These are phyloP conservation scores for Vigna reflexopilosa DNA, from an alignment of 306 rosid genomes.

Conservation along the genomic window DNA sequence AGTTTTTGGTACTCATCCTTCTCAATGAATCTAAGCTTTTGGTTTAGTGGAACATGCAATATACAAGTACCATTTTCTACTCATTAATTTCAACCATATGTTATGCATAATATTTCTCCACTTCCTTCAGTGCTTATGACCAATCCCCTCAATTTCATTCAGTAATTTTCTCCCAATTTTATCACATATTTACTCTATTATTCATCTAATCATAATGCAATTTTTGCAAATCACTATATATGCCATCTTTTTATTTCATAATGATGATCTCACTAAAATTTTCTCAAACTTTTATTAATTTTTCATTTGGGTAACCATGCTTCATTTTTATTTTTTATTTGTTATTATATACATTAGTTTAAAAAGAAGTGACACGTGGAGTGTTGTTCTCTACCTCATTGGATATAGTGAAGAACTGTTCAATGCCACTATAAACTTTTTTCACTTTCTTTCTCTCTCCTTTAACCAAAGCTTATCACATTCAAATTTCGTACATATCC, in stretches of 20 bases:
- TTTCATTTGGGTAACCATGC: background rate
- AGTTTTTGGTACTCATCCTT: slow-evolving; percentile 43
- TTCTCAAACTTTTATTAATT: background rate
- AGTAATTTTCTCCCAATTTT: background rate
- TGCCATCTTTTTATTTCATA: too few species aligned
- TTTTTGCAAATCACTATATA: too few species aligned
- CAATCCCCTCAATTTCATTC: background rate
- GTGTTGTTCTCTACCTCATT: slow-evolving; percentile 27
- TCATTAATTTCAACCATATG: slow-evolving; percentile 52
- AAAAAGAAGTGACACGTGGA: slow-evolving; percentile 13
- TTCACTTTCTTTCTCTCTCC: slow-evolving; percentile 6
- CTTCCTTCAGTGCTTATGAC: slow-evolving; percentile 45
- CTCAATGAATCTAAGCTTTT: slow-evolving; percentile 45
- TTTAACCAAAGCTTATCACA: slow-evolving; percentile 8
- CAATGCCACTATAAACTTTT: slow-evolving; percentile 36
- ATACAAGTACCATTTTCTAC: slow-evolving; percentile 56
- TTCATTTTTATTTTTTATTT: background rate
- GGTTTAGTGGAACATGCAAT: slow-evolving; percentile 66
- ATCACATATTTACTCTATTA: background rate
- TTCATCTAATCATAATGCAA: too few species aligned
- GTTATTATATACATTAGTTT: too few species aligned
- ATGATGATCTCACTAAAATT: too few species aligned
- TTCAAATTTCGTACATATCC: background rate
- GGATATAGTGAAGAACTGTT: slow-evolving; percentile 30
- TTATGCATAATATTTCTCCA: slow-evolving; percentile 50